A percentile compares a stretch with the other conserved stretches of the same genome.
Evolutionary conservation across 768 basidiomycete species (phyloP).

Genomic region (Pisolithus marmoratus): DNA sequence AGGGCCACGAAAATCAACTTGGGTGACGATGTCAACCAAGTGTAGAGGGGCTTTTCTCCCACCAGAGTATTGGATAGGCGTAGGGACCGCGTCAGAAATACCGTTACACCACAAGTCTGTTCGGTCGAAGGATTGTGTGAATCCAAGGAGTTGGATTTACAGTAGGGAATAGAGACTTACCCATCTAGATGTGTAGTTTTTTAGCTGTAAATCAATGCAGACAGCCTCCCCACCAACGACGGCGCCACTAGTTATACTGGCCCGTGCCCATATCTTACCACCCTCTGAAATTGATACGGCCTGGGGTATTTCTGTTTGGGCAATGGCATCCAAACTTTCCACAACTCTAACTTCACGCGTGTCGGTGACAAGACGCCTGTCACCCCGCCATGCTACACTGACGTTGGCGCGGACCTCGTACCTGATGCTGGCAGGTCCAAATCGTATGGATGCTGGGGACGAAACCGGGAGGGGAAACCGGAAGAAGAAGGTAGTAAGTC

Average conservation of each 20-base stretch:
- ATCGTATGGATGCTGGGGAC: slow-evolving; percentile 65
- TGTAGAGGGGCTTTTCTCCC: slow-evolving; percentile 26
- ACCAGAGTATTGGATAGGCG: slow-evolving; percentile 40
- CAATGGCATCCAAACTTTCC: slow-evolving; percentile 39
- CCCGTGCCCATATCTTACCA: slow-evolving; percentile 77
- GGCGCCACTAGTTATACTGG: slow-evolving; percentile 54
- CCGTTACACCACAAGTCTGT: slow-evolving; percentile 63
- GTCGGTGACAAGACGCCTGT: slow-evolving; percentile 61
- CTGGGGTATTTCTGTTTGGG: slow-evolving; percentile 40
- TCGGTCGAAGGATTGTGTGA: background rate
- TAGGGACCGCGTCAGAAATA: slow-evolving; percentile 57
- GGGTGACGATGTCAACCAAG: slow-evolving; percentile 62
- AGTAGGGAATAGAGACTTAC: slow-evolving; percentile 30
- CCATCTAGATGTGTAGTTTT: slow-evolving; percentile 79
- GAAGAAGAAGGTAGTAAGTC: slow-evolving; percentile 75
- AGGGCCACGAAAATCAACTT: slow-evolving; percentile 64
- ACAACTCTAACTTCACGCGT: slow-evolving; percentile 59
- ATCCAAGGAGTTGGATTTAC: background rate
- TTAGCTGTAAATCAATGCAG: slow-evolving; percentile 72
- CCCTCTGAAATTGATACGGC: slow-evolving; percentile 66
- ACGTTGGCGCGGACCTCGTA: slow-evolving; percentile 74
- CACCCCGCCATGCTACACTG: slow-evolving; percentile 71
- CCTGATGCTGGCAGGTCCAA: slow-evolving; percentile 60
- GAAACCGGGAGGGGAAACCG: slow-evolving; percentile 64
- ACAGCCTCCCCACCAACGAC: slow-evolving; percentile 64